Conservation (phyloP, 139 green algal species). For the Picochlorum sp. region DNA sequence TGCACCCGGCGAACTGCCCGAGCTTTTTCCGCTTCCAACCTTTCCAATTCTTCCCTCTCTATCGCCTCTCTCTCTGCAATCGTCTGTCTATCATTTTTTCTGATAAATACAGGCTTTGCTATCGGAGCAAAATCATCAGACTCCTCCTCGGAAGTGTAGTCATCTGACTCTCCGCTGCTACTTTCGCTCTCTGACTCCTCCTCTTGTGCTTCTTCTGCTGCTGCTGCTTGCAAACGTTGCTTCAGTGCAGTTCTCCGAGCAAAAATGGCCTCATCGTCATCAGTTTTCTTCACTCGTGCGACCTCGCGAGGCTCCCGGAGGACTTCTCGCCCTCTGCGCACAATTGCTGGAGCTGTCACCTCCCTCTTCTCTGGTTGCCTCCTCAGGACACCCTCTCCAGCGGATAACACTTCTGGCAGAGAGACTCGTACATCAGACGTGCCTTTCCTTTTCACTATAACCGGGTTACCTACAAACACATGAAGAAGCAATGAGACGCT, state of each 20-base stretch:
- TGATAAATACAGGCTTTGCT: constrained; percentile 81
- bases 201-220: neutral
- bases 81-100: constrained; percentile 56
- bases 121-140: constrained; percentile 30
- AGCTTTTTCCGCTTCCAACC: constrained; percentile 22
- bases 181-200: constrained; percentile 19
- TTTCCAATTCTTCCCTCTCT: constrained; percentile 48
- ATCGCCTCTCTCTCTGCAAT: constrained; percentile 55
- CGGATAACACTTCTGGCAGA: no score
- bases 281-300: no score
- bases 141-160: constrained; percentile 54
- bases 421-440: constrained; percentile 18
- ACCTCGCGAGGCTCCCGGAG: neutral
- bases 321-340: neutral
- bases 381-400: neutral
- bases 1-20: constrained; percentile 39
- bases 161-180: constrained; percentile 70
- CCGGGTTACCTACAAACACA: constrained; percentile 37
- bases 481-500: neutral
- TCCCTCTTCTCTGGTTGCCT: neutral
- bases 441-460: constrained; percentile 53
- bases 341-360: neutral
- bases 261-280: no score
- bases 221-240: neutral
- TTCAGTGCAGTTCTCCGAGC: constrained; percentile 16